Conservation (phyloP, 805 yeast species). For the Ogataea angusta region DNA sequence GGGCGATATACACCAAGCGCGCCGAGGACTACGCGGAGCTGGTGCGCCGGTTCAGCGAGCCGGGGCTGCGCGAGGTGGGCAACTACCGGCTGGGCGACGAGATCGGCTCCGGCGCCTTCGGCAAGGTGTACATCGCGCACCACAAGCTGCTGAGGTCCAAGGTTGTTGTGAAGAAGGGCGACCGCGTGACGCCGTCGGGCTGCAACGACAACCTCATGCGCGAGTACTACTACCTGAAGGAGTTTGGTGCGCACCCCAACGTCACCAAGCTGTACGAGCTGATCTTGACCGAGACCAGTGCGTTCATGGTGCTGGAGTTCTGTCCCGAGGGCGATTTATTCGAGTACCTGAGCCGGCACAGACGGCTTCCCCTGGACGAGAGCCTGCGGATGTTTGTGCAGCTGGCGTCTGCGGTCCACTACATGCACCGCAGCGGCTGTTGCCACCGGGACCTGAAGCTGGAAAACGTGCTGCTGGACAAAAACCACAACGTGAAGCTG, state of each 20-base stretch:
- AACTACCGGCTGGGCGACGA: slow-evolving; percentile 69
- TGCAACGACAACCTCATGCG: slow-evolving; percentile 80
- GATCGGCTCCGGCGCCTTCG: slow-evolving; percentile 91
- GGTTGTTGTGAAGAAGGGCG: slow-evolving; percentile 81
- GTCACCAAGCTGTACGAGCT: slow-evolving; percentile 85
- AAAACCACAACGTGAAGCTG: slow-evolving; percentile 60
- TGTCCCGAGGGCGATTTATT: slow-evolving; percentile 80
- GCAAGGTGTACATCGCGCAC: slow-evolving; percentile 81
- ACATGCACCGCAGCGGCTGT: slow-evolving; percentile 73
- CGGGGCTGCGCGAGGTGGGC: slow-evolving; percentile 66
- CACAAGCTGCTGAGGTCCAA: slow-evolving; percentile 72
- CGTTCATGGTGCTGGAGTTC: slow-evolving; percentile 89
- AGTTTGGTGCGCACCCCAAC: slow-evolving; percentile 70
- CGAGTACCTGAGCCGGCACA: slow-evolving; percentile 55
- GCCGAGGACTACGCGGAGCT: slow-evolving; percentile 37
- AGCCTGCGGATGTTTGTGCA: slow-evolving; percentile 58
- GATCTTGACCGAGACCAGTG: slow-evolving; percentile 70
- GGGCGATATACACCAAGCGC: slow-evolving; percentile 31
- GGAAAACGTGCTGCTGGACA: slow-evolving; percentile 69
- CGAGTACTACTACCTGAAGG: slow-evolving; percentile 85
- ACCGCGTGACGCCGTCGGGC: slow-evolving; percentile 39
- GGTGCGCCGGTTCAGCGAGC: slow-evolving; percentile 32
- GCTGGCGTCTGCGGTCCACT: slow-evolving; percentile 60
- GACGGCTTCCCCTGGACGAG: slow-evolving; percentile 49
- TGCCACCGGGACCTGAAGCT: slow-evolving; percentile 83